phyloP scores from a whole-genome alignment of 139 green algal species.

The Volvox africanus region DNA sequence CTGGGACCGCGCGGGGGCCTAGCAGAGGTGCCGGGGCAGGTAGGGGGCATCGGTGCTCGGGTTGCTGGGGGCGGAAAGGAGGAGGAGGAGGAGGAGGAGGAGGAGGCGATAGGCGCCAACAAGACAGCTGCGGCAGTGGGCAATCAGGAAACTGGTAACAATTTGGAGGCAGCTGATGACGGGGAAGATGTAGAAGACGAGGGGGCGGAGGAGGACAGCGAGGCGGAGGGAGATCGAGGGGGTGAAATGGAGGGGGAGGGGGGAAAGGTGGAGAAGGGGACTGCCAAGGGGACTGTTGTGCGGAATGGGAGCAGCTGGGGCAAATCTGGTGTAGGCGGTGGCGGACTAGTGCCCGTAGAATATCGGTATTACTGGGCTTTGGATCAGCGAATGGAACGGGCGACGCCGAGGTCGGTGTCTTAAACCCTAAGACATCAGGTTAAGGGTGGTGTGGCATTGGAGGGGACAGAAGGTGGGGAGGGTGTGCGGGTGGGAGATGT shows the following conservation, averaged over 20 bases:
- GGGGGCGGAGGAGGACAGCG: neutral
- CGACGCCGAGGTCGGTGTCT: neutral
- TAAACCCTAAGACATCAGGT: neutral
- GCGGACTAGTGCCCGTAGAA: neutral
- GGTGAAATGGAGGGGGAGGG: neutral
- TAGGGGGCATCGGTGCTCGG: neutral
- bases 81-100: neutral
- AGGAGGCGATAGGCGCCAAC: neutral
- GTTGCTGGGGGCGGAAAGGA: neutral
- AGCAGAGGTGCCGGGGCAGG: neutral
- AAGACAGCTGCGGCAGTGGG: neutral
- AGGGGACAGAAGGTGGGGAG: neutral
- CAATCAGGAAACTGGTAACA: neutral
- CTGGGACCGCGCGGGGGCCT: neutral
- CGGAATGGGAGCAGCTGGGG: no score
- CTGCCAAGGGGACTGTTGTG: no score
- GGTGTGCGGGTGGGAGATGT: no score
- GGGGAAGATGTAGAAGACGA: neutral
- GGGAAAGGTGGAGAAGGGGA: no score
- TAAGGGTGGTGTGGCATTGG: neutral
- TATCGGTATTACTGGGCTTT: slow-evolving; percentile 11
- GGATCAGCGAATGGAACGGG: neutral
- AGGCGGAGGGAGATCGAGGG: neutral
- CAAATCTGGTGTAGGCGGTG: neutral
- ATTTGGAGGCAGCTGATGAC: neutral